These are phyloP conservation scores for Calvatia gigantea DNA, from an alignment of 768 basidiomycete genomes.

Conservation along the genomic window DNA sequence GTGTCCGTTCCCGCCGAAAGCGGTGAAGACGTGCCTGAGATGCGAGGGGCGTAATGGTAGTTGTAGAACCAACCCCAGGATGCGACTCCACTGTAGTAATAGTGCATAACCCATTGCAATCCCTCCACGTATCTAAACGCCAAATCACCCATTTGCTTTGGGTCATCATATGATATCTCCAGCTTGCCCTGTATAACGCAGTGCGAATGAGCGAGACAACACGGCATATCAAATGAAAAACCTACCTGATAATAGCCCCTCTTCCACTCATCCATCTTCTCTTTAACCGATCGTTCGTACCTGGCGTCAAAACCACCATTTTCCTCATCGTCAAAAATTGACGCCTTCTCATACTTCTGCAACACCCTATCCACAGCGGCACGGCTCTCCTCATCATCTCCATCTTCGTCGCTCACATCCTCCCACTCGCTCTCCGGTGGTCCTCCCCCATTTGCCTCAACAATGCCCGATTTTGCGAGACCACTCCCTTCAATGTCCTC, in stretches of 20 bases:
- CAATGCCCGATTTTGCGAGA: conserved; percentile 22
- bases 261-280: conserved; percentile 95
- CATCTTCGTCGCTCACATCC: conserved; percentile 47
- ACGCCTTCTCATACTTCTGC: conserved; percentile 84
- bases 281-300: conserved; percentile 65
- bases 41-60: conserved; percentile 96
- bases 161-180: conserved; percentile 70
- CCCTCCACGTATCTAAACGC: conserved; percentile 87
- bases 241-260: conserved; percentile 80
- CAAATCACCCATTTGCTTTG: conserved; percentile 65
- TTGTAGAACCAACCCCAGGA: conserved; percentile 99
- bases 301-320: conserved; percentile 76
- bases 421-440: conserved; percentile 44
- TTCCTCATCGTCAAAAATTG: conserved; percentile 67
- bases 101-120: conserved; percentile 98
- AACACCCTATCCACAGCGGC: conserved; percentile 80
- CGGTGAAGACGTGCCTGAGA: conserved; percentile 64
- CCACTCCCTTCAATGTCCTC: conserved; percentile 22
- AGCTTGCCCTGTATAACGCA: conserved; percentile 77
- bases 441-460: conserved; percentile 30
- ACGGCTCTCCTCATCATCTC: conserved; percentile 67
- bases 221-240: neutral
- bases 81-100: conserved; percentile 95
- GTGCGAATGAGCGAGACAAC: neutral
- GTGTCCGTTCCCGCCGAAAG: neutral